A percentile compares a stretch with the other conserved stretches of the same genome.
These are phyloP conservation scores for Naematelia encephala DNA, from an alignment of 768 basidiomycete species.

Conservation along the genomic window DNA sequence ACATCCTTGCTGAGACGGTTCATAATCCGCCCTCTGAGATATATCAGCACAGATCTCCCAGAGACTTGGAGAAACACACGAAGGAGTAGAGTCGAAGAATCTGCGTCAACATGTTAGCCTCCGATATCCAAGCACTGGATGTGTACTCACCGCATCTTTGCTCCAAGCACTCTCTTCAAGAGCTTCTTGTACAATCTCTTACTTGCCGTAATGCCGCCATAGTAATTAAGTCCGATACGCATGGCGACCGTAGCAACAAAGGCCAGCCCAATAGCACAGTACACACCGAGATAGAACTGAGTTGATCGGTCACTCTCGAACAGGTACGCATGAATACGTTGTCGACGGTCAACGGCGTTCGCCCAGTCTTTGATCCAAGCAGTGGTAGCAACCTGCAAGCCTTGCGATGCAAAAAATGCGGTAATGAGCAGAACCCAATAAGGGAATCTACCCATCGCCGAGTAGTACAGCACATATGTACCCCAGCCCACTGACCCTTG, in stretches of 20 bases:
- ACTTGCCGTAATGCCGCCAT: slow-evolving; percentile 41
- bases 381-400: slow-evolving; percentile 45
- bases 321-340: slow-evolving; percentile 1
- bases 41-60: slow-evolving; percentile 5
- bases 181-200: slow-evolving; percentile 44
- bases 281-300: slow-evolving; percentile 41
- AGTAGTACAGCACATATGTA: slow-evolving; percentile 44
- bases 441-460: slow-evolving; percentile 28
- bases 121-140: background rate
- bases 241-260: slow-evolving; percentile 42
- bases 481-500: slow-evolving; percentile 35
- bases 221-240: slow-evolving; percentile 37
- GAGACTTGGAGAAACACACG: background rate
- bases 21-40: slow-evolving; percentile 61
- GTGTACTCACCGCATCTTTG: slow-evolving; percentile 43
- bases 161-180: slow-evolving; percentile 48
- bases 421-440: slow-evolving; percentile 45
- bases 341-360: slow-evolving; percentile 20
- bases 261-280: slow-evolving; percentile 31
- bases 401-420: slow-evolving; percentile 42
- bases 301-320: slow-evolving; percentile 22
- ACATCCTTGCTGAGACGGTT: slow-evolving; percentile 84
- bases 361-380: slow-evolving; percentile 50
- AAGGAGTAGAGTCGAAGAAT: slow-evolving; percentile 4
- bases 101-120: background rate